Evolutionary conservation across 768 basidiomycete genomes (phyloP).

Genomic region (Suillus hirtellus): DNA sequence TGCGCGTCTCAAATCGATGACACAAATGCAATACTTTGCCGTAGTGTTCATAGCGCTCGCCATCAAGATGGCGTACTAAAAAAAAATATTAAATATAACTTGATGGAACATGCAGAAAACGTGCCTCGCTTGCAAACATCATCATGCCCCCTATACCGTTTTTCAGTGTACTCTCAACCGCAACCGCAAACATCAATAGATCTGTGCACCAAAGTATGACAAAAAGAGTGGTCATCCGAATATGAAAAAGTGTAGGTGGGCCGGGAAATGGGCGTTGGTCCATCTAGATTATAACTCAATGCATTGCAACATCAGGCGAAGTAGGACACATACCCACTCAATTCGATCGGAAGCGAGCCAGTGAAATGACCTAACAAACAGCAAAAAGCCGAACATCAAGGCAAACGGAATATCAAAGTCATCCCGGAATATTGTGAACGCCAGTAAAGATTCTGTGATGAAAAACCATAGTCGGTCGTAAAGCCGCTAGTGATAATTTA

Average conservation of each 20-base stretch:
- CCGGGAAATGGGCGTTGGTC: slow-evolving; percentile 92
- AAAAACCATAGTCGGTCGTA: slow-evolving; percentile 98
- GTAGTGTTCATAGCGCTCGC: slow-evolving; percentile 77
- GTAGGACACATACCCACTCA: slow-evolving; percentile 75
- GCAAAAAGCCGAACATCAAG: slow-evolving; percentile 90
- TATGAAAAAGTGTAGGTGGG: slow-evolving; percentile 78
- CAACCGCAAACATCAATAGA: slow-evolving; percentile 72
- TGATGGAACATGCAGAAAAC: slow-evolving; percentile 24
- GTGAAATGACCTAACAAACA: slow-evolving; percentile 97
- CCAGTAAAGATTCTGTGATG: slow-evolving; percentile 92
- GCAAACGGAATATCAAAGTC: slow-evolving; percentile 93
- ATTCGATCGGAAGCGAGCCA: slow-evolving; percentile 96
- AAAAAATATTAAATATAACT: slow-evolving; percentile 17
- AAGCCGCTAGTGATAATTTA: slow-evolving; percentile 61
- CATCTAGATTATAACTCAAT: slow-evolving; percentile 66
- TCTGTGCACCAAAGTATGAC: slow-evolving; percentile 75
- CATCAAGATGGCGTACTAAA: slow-evolving; percentile 85
- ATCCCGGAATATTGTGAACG: slow-evolving; percentile 96
- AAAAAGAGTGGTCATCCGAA: slow-evolving; percentile 78
- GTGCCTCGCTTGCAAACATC: slow-evolving; percentile 90
- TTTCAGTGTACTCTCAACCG: slow-evolving; percentile 76
- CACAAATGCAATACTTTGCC: slow-evolving; percentile 79
- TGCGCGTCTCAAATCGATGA: slow-evolving; percentile 81
- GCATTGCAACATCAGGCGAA: slow-evolving; percentile 6
- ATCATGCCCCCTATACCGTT: slow-evolving; percentile 90